Evolutionary conservation across 768 basidiomycete genomes (phyloP), one percentile per base, ranked within the genome.

Genomic region (Xerocomus brunneocitrinus): DNA sequence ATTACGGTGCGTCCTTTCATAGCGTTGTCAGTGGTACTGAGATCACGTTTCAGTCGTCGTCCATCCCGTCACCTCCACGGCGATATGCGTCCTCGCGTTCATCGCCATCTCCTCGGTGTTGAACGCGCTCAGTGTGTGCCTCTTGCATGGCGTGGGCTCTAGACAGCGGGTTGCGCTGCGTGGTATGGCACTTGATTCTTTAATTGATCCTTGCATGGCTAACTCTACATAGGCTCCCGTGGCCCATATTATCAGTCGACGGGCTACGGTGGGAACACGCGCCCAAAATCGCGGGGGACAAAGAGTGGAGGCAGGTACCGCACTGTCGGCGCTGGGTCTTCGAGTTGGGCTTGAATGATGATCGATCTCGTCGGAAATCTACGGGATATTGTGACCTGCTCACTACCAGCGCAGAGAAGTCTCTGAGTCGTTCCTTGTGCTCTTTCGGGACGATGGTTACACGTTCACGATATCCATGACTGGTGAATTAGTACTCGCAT

Each of bases 241-340:
- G 55, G 50, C 5, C 30, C 54, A 41, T 50, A 55, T 7, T 67
- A 67, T 19, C 64, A 67, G 2, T 55, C 65, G 25, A 62, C 62
- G 8, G 9, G 47, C 38, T 41, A 54, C n/a, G 51, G 65, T 41
- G 51, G 59, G 6, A 64, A 63, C 34, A 32, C 53, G 19, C 49
- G 31, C 14, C 5, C 36, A 19, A n/a, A 62, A 35, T 64, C 52
- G 2, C 49, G 53, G 3, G 49, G 60, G 1, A 32, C 32, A 2
- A 58, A 25, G 41, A 6, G 50, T 27, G 45, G 49, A 13, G 14
- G 19, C 35, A 19, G 32, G 22, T 47, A 56, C 31, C 19, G 19
- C 19, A 19, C 19, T 19, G 16, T 16, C 7, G 8, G 8, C 58
- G 16, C 35, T 16, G 49, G 47, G 25, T 43, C 55, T 36, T 16